Evolutionary conservation across 2,329 filamentous ascomycete species (phyloP).

Genomic region (Conoideocrella luteorostrata): DNA sequence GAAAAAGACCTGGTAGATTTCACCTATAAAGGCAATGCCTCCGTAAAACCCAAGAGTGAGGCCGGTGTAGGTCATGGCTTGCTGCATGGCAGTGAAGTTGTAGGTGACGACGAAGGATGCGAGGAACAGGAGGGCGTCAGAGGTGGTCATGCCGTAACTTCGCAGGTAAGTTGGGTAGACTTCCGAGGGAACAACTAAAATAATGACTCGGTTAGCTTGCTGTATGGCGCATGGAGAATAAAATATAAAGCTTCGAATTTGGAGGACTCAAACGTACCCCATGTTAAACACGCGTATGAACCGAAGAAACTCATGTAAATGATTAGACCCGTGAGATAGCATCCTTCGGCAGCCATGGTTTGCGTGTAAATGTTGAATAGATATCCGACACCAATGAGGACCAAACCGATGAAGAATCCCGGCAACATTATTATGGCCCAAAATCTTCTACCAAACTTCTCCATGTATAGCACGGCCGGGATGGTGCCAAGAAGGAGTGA

Average conservation of each 20-base stretch:
- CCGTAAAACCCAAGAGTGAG: conserved; percentile 67
- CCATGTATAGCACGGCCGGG: conserved; percentile 64
- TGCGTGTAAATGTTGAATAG: conserved; percentile 43
- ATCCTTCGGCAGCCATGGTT: conserved; percentile 43
- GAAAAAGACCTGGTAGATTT: conserved; percentile 67
- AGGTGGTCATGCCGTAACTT: conserved; percentile 67
- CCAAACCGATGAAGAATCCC: conserved; percentile 62
- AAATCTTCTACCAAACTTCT: conserved; percentile 65
- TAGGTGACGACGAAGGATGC: conserved; percentile 69
- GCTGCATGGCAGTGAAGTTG: conserved; percentile 66
- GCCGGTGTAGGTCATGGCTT: conserved; percentile 59
- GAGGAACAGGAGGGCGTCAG: conserved; percentile 62
- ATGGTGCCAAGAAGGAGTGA: conserved; percentile 61
- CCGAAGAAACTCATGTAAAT: conserved; percentile 66
- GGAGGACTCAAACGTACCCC: conserved; percentile 31
- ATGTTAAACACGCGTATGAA: conserved; percentile 57
- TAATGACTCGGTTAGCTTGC: not conserved
- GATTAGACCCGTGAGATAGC: conserved; percentile 62
- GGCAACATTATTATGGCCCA: conserved; percentile 69
- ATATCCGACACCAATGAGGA: conserved; percentile 61
- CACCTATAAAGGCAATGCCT: conserved; percentile 63
- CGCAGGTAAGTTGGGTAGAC: conserved; percentile 68
- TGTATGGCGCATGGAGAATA: too few species aligned
- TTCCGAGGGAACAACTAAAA: conserved; percentile 54
- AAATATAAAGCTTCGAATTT: too few species aligned